phyloP scores from a whole-genome alignment of 495 filamentous ascomycete genomes.

The Penicillium canariense region DNA sequence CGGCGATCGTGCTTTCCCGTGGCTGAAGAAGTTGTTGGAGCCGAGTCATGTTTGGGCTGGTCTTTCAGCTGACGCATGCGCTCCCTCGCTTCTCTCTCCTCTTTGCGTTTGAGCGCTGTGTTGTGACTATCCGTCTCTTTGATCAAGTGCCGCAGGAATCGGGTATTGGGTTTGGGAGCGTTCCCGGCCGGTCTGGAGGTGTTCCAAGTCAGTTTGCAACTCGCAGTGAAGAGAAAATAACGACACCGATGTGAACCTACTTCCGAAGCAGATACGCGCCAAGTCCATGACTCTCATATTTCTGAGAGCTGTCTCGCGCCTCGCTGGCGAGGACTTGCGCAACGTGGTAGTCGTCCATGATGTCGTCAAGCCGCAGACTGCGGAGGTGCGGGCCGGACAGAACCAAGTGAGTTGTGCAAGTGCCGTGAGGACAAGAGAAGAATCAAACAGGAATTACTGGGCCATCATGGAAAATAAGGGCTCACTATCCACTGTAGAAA shows the following conservation, averaged over 20 bases:
- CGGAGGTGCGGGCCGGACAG: neutral
- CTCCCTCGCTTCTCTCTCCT: slow-evolving; percentile 63
- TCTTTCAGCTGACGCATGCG: slow-evolving; percentile 51
- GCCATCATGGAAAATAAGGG: neutral
- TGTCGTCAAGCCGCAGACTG: slow-evolving; percentile 27
- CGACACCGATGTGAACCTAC: slow-evolving; percentile 41
- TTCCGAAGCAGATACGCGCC: slow-evolving; percentile 67
- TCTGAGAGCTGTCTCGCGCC: slow-evolving; percentile 64
- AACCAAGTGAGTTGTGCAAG: no score
- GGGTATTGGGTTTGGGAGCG: slow-evolving; percentile 86
- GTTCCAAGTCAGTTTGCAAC: slow-evolving; percentile 3
- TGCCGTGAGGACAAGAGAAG: neutral
- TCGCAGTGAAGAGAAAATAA: neutral
- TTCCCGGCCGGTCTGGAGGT: slow-evolving; percentile 49
- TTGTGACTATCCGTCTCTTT: slow-evolving; percentile 88
- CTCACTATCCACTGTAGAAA: neutral
- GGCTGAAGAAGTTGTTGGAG: slow-evolving; percentile 32
- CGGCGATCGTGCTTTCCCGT: slow-evolving; percentile 14
- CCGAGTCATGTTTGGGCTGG: slow-evolving; percentile 20
- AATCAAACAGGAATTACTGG: neutral
- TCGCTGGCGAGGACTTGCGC: slow-evolving; percentile 71
- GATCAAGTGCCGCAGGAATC: slow-evolving; percentile 86
- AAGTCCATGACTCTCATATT: slow-evolving; percentile 71
- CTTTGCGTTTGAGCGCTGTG: slow-evolving; percentile 77
- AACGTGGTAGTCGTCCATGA: slow-evolving; percentile 69